A percentile compares a stretch with the other conserved stretches of the same genome.
phyloP scores from a whole-genome alignment of 495 filamentous ascomycete species.

The Articulospora tetracladia region DNA sequence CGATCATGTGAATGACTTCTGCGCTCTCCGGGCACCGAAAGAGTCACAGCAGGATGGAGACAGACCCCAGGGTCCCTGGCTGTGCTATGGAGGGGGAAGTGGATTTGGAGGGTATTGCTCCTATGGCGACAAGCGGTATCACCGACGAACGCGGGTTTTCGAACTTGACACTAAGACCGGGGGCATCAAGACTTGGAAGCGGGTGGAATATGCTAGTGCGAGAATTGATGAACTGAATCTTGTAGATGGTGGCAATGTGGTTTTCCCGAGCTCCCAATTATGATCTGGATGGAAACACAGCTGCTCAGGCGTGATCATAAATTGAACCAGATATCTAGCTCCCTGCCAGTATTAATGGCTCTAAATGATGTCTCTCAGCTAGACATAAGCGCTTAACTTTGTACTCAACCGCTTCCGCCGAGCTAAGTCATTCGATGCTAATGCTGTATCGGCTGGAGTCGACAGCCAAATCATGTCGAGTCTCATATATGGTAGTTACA shows the following conservation, averaged over 20 bases:
- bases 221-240: constrained; percentile 37
- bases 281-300: too few species aligned
- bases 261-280: too few species aligned
- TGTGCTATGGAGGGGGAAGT: constrained; percentile 34
- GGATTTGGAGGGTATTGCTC: constrained; percentile 37
- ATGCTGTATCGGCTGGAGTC: too few species aligned
- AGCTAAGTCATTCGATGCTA: too few species aligned
- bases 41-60: constrained; percentile 9
- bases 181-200: constrained; percentile 35
- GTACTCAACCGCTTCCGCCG: too few species aligned
- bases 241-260: constrained; percentile 29
- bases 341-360: too few species aligned
- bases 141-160: constrained; percentile 34
- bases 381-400: too few species aligned
- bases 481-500: too few species aligned
- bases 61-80: constrained; percentile 31
- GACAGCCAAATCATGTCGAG: too few species aligned
- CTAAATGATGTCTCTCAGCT: too few species aligned
- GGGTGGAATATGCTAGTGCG: constrained; percentile 33
- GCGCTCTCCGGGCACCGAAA: constrained; percentile 28
- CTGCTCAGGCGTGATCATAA: too few species aligned
- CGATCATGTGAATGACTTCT: constrained; percentile 40
- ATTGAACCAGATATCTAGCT: too few species aligned
- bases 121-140: constrained; percentile 30
- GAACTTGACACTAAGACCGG: constrained; percentile 33